phyloP scores from a whole-genome alignment of 345 rosid genomes.

The Arabis alpina region DNA sequence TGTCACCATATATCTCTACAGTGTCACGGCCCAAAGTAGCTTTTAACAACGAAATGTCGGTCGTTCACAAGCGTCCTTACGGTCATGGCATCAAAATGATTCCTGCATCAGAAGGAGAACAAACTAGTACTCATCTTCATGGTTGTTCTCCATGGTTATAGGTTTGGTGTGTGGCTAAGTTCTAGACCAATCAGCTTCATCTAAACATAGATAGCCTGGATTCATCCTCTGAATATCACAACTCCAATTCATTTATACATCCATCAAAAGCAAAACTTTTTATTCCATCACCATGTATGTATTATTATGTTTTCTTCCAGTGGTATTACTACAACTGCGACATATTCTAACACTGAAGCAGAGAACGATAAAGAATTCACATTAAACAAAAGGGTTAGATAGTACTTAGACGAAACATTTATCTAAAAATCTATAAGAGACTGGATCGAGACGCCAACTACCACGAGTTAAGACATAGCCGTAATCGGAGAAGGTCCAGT shows the following conservation, averaged over 20 bases:
- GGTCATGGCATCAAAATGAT: background rate
- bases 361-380: constrained; percentile 13
- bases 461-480: constrained; percentile 58
- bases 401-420: constrained; percentile 34
- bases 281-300: constrained; percentile 31
- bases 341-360: constrained; percentile 9
- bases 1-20: no score
- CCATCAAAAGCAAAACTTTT: constrained; percentile 33
- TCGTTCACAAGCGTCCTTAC: background rate
- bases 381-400: constrained; percentile 35
- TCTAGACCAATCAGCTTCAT: background rate
- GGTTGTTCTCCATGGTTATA: constrained; percentile 5
- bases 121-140: constrained; percentile 15
- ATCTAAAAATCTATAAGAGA: constrained; percentile 43
- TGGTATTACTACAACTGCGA: constrained; percentile 44
- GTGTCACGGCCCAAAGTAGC: no score
- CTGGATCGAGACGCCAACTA: constrained; percentile 15
- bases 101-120: constrained; percentile 11
- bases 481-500: constrained; percentile 53
- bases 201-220: background rate
- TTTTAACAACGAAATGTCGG: no score
- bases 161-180: constrained; percentile 2
- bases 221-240: background rate
- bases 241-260: background rate
- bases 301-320: constrained; percentile 35